phyloP scores from a whole-genome alignment of 1,284 basidiomycete genomes.

The Phlebopus sp. region DNA sequence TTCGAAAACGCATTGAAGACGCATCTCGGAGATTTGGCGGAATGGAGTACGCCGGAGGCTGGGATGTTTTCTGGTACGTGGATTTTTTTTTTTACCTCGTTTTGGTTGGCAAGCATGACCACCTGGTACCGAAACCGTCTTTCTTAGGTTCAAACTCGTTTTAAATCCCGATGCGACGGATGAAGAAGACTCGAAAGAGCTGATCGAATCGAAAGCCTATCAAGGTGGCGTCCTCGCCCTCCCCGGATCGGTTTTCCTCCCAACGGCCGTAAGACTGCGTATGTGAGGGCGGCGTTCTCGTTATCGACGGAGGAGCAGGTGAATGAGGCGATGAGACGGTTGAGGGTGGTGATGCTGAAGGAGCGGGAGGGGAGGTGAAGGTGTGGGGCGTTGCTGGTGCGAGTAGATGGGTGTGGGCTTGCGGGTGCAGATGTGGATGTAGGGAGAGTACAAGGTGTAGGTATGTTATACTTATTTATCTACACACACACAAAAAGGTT shows the following conservation, averaged over 20 bases:
- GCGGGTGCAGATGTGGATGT: neutral
- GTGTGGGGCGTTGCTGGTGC: too few species aligned
- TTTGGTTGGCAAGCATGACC: too few species aligned
- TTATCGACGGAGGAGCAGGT: slow-evolving; percentile 67
- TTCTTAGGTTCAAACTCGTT: slow-evolving; percentile 72
- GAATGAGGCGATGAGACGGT: slow-evolving; percentile 70
- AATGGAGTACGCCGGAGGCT: slow-evolving; percentile 84
- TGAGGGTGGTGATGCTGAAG: slow-evolving; percentile 61
- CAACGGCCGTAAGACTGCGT: slow-evolving; percentile 61
- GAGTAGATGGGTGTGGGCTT: too few species aligned
- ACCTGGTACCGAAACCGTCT: too few species aligned
- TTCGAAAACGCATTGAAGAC: slow-evolving; percentile 78
- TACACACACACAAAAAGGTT: too few species aligned
- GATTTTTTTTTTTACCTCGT: slow-evolving; percentile 10
- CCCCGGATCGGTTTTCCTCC: slow-evolving; percentile 80
- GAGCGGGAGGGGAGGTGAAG: slow-evolving; percentile 30
- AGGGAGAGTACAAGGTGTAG: too few species aligned
- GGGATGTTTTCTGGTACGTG: slow-evolving; percentile 87
- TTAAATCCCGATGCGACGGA: slow-evolving; percentile 35
- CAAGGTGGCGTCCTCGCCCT: slow-evolving; percentile 85
- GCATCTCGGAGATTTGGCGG: slow-evolving; percentile 74
- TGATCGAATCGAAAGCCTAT: slow-evolving; percentile 79
- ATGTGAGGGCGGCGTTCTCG: slow-evolving; percentile 81
- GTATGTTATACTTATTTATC: too few species aligned
- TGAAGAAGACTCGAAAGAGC: slow-evolving; percentile 55